Conservation (phyloP, 139 green algal genomes). For the Raphidocelis subcapitata region DNA sequence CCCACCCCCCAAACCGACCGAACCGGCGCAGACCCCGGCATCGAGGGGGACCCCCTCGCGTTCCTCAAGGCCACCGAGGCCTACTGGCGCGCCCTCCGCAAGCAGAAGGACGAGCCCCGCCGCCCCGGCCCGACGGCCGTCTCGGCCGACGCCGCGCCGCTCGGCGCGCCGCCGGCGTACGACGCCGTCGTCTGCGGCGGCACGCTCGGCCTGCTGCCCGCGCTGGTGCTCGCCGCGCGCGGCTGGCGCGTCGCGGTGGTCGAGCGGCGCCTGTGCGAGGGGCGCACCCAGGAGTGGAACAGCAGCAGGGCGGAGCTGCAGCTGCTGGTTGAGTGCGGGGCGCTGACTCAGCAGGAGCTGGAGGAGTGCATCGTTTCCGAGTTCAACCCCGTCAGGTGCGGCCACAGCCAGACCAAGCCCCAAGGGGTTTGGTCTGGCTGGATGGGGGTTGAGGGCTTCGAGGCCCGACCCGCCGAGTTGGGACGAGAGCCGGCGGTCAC, state of each 20-base stretch:
- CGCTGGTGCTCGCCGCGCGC: slow-evolving; percentile 64
- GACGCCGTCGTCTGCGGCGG: slow-evolving; percentile 86
- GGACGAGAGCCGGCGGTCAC: too few relatives aligned
- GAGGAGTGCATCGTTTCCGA: slow-evolving; percentile 55
- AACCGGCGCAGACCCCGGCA: neutral
- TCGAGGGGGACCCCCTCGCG: slow-evolving; percentile 20
- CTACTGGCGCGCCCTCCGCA: slow-evolving; percentile 42
- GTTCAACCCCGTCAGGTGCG: slow-evolving; percentile 71
- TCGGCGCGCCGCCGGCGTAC: slow-evolving; percentile 41
- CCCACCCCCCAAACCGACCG: too few relatives aligned
- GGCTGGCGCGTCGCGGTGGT: slow-evolving; percentile 61
- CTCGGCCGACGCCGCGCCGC: neutral
- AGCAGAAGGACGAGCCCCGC: slow-evolving; percentile 40
- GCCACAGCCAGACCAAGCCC: neutral
- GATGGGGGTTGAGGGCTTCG: too few relatives aligned
- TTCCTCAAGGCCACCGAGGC: slow-evolving; percentile 49
- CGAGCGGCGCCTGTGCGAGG: slow-evolving; percentile 56
- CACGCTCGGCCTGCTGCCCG: slow-evolving; percentile 86
- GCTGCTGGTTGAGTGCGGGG: too few relatives aligned
- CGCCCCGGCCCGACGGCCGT: slow-evolving; percentile 46
- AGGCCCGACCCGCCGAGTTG: too few relatives aligned
- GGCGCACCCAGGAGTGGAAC: slow-evolving; percentile 77
- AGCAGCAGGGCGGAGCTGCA: slow-evolving; percentile 68
- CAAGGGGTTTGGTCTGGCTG: neutral
- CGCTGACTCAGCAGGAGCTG: slow-evolving; percentile 65